Conservation (phyloP, 148 eudicot species). For the Spergularia bocconei region DNA sequence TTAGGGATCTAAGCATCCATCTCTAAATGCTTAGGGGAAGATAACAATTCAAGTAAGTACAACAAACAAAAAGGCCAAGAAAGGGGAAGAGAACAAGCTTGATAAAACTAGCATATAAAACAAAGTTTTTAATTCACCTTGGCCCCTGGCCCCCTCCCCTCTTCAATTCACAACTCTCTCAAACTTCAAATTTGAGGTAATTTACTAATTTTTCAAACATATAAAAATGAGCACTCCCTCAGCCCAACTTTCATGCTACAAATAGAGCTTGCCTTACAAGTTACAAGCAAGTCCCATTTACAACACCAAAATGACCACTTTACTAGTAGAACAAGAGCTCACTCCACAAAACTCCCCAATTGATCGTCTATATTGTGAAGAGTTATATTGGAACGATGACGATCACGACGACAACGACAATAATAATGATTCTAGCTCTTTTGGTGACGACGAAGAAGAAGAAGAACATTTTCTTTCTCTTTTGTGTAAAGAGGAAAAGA, state of each 20-base stretch:
- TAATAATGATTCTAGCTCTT: background rate
- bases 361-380: slow-evolving; percentile 28
- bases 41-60: background rate
- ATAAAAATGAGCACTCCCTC: slow-evolving; percentile 7
- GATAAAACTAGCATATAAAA: slow-evolving; percentile 23
- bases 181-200: background rate
- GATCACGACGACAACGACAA: background rate
- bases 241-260: background rate
- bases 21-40: background rate
- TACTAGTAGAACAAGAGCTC: slow-evolving; percentile 19
- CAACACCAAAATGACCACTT: slow-evolving; percentile 17
- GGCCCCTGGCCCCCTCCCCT: slow-evolving; percentile 22
- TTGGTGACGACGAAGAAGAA: slow-evolving; percentile 23
- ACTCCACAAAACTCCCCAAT: slow-evolving; percentile 10
- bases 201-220: background rate
- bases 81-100: slow-evolving; percentile 18
- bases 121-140: slow-evolving; percentile 14
- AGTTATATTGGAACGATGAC: slow-evolving; percentile 10
- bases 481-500: slow-evolving; percentile 45
- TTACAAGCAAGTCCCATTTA: background rate
- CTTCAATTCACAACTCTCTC: background rate
- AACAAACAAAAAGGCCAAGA: slow-evolving; percentile 11
- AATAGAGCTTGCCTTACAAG: background rate
- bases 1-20: background rate
- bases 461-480: slow-evolving; percentile 45